Evolutionary conservation across 1,284 basidiomycete genomes (phyloP).

Genomic region (Golubevia pallescens): DNA sequence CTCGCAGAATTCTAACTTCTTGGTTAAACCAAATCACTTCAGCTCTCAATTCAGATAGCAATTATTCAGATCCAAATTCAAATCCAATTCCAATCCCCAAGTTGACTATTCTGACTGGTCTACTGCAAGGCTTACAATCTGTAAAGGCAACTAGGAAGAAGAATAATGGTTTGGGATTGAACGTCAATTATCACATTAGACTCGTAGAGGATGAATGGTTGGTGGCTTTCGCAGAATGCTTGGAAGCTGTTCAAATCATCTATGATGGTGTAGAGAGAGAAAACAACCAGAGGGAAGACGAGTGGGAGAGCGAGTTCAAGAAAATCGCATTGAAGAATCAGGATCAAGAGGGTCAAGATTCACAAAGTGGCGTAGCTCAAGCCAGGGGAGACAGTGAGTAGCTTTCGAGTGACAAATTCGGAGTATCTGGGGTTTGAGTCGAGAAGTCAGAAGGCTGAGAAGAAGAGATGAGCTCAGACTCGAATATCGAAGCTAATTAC

Average conservation of each 20-base stretch:
- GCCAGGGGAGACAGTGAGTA: too few relatives aligned
- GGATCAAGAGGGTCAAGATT: too few relatives aligned
- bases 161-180: constrained; percentile 16
- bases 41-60: constrained; percentile 17
- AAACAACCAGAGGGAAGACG: constrained; percentile 17
- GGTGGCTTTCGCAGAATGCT: constrained; percentile 35
- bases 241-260: constrained; percentile 16
- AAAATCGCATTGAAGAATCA: constrained; percentile 15
- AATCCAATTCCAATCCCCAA: constrained; percentile 24
- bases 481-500: too few relatives aligned
- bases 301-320: constrained; percentile 42
- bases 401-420: too few relatives aligned
- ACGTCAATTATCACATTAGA: constrained; percentile 20
- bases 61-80: too few relatives aligned
- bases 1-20: constrained; percentile 27
- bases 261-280: neutral
- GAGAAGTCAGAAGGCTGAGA: too few relatives aligned
- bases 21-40: constrained; percentile 34
- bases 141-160: constrained; percentile 15
- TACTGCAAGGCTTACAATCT: constrained; percentile 40
- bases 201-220: constrained; percentile 41
- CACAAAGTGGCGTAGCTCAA: too few relatives aligned
- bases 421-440: too few relatives aligned
- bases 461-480: too few relatives aligned
- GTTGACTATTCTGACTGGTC: constrained; percentile 45